Conservation (phyloP, 1,139 yeast species). For the Candida gigantensis region DNA sequence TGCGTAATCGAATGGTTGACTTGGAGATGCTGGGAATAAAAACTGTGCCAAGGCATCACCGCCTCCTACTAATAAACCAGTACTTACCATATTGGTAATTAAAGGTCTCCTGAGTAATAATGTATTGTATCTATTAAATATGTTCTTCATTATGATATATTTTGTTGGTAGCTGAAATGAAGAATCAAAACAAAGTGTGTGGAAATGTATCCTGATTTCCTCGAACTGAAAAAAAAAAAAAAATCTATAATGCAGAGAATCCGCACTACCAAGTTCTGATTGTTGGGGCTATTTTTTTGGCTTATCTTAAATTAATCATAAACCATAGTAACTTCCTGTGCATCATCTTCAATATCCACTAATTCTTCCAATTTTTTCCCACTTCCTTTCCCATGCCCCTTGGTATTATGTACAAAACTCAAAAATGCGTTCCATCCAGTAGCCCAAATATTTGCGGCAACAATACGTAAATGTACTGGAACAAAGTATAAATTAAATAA, state of each 20-base stretch:
- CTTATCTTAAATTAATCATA: conserved; percentile 12
- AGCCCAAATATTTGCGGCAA: conserved; percentile 42
- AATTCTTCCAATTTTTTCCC: conserved; percentile 39
- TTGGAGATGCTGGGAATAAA: conserved; percentile 21
- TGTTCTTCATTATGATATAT: conserved; percentile 9
- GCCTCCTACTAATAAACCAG: conserved; percentile 43
- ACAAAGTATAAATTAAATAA: conserved; percentile 38
- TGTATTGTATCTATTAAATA: conserved; percentile 29
- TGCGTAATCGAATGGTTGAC: conserved; percentile 25
- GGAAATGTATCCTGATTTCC: no score
- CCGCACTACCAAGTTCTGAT: conserved; percentile 1
- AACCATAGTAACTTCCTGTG: conserved; percentile 32
- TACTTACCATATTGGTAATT: conserved; percentile 38
- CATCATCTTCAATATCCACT: conserved; percentile 41
- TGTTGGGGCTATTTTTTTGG: no score
- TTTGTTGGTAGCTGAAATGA: no score
- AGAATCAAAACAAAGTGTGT: no score
- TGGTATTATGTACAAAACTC: conserved; percentile 45
- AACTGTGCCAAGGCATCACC: conserved; percentile 46
- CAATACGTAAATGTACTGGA: conserved; percentile 44
- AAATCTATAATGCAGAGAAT: background rate
- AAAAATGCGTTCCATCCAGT: conserved; percentile 49
- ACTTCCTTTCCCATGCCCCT: conserved; percentile 47
- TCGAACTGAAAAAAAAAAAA: background rate
- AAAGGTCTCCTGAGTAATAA: conserved; percentile 34